Evolutionary conservation across 306 rosid genomes (phyloP), one percentile per base, ranked within the genome.

Genomic region (Vigna reflexopilosa): DNA sequence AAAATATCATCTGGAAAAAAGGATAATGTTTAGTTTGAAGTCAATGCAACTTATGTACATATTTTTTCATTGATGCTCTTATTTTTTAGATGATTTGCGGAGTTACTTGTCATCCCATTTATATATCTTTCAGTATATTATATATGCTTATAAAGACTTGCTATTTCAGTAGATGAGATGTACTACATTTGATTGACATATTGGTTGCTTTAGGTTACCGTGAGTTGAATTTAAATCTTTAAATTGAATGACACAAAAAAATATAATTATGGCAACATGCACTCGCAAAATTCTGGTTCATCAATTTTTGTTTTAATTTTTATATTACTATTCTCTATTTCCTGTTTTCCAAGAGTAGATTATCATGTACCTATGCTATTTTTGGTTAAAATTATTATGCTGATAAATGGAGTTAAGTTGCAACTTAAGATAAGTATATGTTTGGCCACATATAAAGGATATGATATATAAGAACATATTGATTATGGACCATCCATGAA

Each of bases 1-100:
- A 59, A 67, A 77, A 77, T 77, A 75, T 59, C 80, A 63, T 6
- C 24, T 28, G 32, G 26, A 45, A 57, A 68, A 68, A 30, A 9
- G 42, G 42, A 5, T 45, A 56, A 55, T 77, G 68, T 77, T 56
- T 56, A 13, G 17, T 67, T 77, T 28, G 69, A 55, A 68, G 40
- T 58, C 40, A 58, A 58, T 13, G 4, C 20, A 8, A 56, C 34
- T 56, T 55, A 44, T 28, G 2, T 45, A 42, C 30, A 26, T 28
- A 42, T 44, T 77, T 77, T 42, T 62, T 64, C 26, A 57, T 58
- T 40, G 32, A 34, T 14, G 55, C 54, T 22, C 16, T 59, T 70
- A 59, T 32, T 32, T 32, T 78, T 63, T 70, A 4, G 40, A 45
- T 78, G 70, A 40, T 30, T 78, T 78, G 38, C 32, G 51, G 76